Percentiles rank a stretch among this genome's conserved stretches.
phyloP scores from a whole-genome alignment of 306 rosid species.

The Cicer chorassanicum region DNA sequence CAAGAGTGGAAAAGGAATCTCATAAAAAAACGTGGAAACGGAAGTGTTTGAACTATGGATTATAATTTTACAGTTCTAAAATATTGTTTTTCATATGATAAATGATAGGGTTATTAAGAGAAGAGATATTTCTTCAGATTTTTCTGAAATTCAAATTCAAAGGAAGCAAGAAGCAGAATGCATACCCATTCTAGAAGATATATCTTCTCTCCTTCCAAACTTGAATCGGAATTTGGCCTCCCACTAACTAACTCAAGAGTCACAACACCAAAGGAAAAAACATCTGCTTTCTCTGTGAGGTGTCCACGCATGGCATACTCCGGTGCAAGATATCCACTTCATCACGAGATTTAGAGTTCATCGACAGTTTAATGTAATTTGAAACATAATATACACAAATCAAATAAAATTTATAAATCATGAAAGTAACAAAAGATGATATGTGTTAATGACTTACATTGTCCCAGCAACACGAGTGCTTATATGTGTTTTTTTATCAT shows the following conservation, averaged over 20 bases:
- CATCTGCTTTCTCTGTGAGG: constrained; percentile 84
- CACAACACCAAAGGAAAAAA: constrained; percentile 87
- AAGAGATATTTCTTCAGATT: neutral
- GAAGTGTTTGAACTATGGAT: neutral
- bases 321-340: constrained; percentile 90
- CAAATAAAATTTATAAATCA: neutral
- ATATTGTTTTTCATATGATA: neutral
- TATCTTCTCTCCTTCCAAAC: constrained; percentile 60
- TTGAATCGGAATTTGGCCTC: constrained; percentile 68
- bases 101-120: constrained; percentile 1
- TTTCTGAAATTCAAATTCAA: constrained; percentile 1
- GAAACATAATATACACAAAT: constrained; percentile 8
- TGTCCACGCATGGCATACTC: constrained; percentile 90
- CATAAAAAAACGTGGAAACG: neutral
- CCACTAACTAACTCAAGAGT: constrained; percentile 80
- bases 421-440: neutral
- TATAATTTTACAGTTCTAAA: neutral
- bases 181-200: constrained; percentile 85
- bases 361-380: constrained; percentile 7
- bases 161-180: neutral
- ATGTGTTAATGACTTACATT: constrained; percentile 55
- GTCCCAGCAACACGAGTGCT: constrained; percentile 86
- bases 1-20: neutral
- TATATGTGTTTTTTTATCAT: constrained; percentile 77
- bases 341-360: constrained; percentile 30